These are phyloP conservation scores for Serendipita vermifera DNA, from an alignment of 768 basidiomycete species.

Conservation along the genomic window DNA sequence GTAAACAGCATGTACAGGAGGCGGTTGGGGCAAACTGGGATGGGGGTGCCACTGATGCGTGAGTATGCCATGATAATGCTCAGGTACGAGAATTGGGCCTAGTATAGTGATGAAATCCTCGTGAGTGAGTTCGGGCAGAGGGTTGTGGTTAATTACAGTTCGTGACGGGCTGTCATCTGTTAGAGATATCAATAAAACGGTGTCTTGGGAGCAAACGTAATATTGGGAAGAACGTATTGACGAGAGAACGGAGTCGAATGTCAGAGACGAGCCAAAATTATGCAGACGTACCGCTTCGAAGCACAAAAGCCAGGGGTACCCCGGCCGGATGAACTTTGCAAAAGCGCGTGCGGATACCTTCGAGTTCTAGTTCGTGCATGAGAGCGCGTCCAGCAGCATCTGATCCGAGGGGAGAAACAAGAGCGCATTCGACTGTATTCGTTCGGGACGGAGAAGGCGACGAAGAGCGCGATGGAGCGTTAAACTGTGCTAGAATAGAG, in stretches of 20 bases:
- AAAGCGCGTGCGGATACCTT: conserved; percentile 56
- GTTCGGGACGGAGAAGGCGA: neutral
- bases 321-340: conserved; percentile 64
- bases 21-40: conserved; percentile 23
- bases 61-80: conserved; percentile 47
- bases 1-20: conserved; percentile 22
- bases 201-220: conserved; percentile 4
- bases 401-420: conserved; percentile 63
- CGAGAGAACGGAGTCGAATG: conserved; percentile 8
- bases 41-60: conserved; percentile 16
- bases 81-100: conserved; percentile 69
- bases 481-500: conserved; percentile 59
- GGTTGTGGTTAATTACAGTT: conserved; percentile 77
- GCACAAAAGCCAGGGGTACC: conserved; percentile 71
- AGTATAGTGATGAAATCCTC: conserved; percentile 73
- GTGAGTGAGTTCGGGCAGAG: conserved; percentile 73
- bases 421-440: conserved; percentile 41
- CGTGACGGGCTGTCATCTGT: conserved; percentile 45
- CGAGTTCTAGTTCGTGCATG: conserved; percentile 47
- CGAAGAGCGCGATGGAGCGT: neutral
- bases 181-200: conserved; percentile 1
- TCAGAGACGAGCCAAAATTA: neutral
- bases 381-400: conserved; percentile 56
- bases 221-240: conserved; percentile 9
- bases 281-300: conserved; percentile 50